A percentile compares a stretch with the other conserved stretches of the same genome.
Conservation (phyloP, 805 yeast genomes). For the Hanseniaspora valbyensis region DNA sequence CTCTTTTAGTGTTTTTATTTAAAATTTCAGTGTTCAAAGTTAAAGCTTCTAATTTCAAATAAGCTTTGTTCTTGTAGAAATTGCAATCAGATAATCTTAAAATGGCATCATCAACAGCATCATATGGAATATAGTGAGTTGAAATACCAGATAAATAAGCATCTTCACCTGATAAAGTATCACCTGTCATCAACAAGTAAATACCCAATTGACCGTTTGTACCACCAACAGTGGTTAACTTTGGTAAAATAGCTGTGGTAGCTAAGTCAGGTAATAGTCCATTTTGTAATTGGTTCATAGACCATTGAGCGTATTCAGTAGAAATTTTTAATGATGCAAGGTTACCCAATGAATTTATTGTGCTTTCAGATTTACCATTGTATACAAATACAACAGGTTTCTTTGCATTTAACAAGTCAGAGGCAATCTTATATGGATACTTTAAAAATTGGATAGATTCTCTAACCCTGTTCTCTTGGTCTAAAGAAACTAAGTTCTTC, state of each 20-base stretch:
- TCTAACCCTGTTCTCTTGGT: not conserved
- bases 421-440: slow-evolving; percentile 1
- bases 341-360: slow-evolving; percentile 86
- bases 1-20: slow-evolving; percentile 18
- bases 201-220: slow-evolving; percentile 68
- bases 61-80: slow-evolving; percentile 19
- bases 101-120: slow-evolving; percentile 49
- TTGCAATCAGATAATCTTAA: slow-evolving; percentile 55
- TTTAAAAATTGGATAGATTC: not conserved
- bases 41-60: slow-evolving; percentile 27
- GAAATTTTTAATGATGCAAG: slow-evolving; percentile 90
- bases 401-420: slow-evolving; percentile 22
- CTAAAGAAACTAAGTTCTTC: not conserved
- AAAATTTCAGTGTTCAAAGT: slow-evolving; percentile 17
- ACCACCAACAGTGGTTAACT: slow-evolving; percentile 35
- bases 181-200: slow-evolving; percentile 80
- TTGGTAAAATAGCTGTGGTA: slow-evolving; percentile 76
- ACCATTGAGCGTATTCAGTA: slow-evolving; percentile 81
- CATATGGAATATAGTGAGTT: slow-evolving; percentile 74
- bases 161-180: slow-evolving; percentile 63
- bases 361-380: slow-evolving; percentile 96
- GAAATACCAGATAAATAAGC: slow-evolving; percentile 77
- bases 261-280: slow-evolving; percentile 97
- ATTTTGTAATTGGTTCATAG: slow-evolving; percentile 97
- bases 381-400: slow-evolving; percentile 80